Evolutionary conservation across 352 stramenopile genomes (phyloP), one percentile per base, ranked within the genome.

Genomic region (Elongisporangium anandrum): DNA sequence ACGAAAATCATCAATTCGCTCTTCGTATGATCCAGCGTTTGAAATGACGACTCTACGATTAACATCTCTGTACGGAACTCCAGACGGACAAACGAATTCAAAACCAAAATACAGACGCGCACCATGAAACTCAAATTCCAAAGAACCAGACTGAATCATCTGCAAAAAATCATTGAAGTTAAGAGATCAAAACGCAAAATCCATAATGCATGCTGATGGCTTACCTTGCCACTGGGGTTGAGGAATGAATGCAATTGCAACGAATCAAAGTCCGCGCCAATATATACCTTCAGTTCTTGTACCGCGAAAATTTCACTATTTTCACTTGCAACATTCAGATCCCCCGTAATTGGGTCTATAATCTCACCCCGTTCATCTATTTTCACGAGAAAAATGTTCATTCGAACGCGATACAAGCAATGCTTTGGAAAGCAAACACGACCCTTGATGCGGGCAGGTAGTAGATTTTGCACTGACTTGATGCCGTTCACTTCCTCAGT

Each of bases 51-150:
- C 39, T 2, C 56, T 51, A 56, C 64, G 51, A 12, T 9, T 24
- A 39, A 4, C 50, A 63, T 63, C 51, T 50, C 45, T 56, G 59
- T 17, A 50, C 56, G 47, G 3, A 10, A 45, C 12, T 53, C 61
- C 66, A 3, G 59, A 56, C 10, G 52, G 63, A 24, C 64, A 61
- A 52, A 22, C 63, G 38, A 89, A 76, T 52, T 78, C 72, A n/a
- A 93, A 76, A n/a, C 65, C 75, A 49, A 84, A 92, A 52, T 70
- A 93, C 0, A 93, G 49, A 7, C 72, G 74, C 0, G 64, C 57
- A 0, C 84, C 84, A 48, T 72, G 75, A 63, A 85, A 90, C n/a
- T 90, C 83, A 17, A 91, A 86, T 2, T 61, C 56, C 1, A 72
- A 19, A 0, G 61, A 51, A 1, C 79, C 79, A 26, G 57, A 65